Conservation (phyloP, 2,329 filamentous ascomycete species). For the Hypoxylon rubiginosum region DNA sequence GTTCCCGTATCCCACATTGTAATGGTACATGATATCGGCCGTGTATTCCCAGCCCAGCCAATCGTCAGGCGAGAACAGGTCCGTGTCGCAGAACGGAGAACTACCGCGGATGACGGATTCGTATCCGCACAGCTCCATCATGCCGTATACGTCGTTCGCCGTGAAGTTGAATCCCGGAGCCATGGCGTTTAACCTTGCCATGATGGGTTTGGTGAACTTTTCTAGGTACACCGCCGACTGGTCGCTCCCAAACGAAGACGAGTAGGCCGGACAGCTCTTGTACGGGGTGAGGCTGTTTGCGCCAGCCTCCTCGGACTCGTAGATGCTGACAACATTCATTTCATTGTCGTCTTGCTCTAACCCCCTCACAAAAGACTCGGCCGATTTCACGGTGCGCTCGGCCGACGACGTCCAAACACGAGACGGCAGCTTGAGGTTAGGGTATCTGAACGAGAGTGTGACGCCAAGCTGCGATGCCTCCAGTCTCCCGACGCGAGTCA, state of each 20-base stretch:
- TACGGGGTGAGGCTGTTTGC: conserved; percentile 74
- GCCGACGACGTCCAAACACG: conserved; percentile 74
- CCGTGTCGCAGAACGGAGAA: conserved; percentile 71
- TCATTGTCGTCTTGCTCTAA: conserved; percentile 65
- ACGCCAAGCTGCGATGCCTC: conserved; percentile 72
- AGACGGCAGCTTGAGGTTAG: conserved; percentile 64
- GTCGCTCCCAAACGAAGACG: conserved; percentile 63
- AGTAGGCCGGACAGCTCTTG: conserved; percentile 74
- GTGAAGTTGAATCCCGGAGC: conserved; percentile 74
- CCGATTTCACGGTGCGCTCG: conserved; percentile 71
- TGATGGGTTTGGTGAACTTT: conserved; percentile 71
- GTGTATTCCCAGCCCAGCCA: conserved; percentile 77
- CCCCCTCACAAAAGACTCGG: conserved; percentile 69
- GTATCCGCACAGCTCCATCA: conserved; percentile 76
- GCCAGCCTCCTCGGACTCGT: conserved; percentile 68
- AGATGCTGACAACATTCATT: conserved; percentile 68
- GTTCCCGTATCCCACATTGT: conserved; percentile 76
- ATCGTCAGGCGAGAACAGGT: conserved; percentile 71
- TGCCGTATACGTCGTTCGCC: conserved; percentile 71
- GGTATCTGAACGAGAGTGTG: conserved; percentile 70
- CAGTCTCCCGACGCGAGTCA: conserved; percentile 72
- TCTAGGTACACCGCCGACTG: conserved; percentile 65
- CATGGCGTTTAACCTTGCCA: conserved; percentile 66
- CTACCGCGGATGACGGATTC: conserved; percentile 73
- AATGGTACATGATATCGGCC: conserved; percentile 73